These are phyloP conservation scores for Vitis riparia DNA, from an alignment of 164 flowering plant genomes.

Conservation along the genomic window DNA sequence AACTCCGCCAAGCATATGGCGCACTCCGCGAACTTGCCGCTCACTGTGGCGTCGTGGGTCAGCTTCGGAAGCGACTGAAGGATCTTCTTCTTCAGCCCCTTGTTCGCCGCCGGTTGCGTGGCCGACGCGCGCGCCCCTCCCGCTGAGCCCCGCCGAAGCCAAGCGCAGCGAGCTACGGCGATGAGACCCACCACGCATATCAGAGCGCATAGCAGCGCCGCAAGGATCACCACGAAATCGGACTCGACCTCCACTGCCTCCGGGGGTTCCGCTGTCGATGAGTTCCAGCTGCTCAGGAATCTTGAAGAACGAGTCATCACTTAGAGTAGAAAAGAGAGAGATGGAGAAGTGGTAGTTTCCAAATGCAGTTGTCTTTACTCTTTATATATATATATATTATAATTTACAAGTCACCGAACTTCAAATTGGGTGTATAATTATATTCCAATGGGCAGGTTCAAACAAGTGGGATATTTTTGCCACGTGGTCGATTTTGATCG, in stretches of 20 bases:
- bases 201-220: conserved; percentile 31
- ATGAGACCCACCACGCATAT: conserved; percentile 30
- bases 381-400: no score
- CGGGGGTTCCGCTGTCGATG: conserved; percentile 13
- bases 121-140: background rate
- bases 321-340: background rate
- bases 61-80: conserved; percentile 20
- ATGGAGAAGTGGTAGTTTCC: background rate
- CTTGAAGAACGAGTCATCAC: conserved; percentile 21
- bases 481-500: no score
- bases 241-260: conserved; percentile 23
- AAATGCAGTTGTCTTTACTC: no score
- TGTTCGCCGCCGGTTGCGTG: conserved; percentile 10
- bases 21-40: conserved; percentile 19
- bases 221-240: conserved; percentile 31
- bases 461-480: no score
- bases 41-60: conserved; percentile 3
- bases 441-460: no score
- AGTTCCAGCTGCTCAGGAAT: conserved; percentile 3
- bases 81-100: conserved; percentile 22
- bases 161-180: conserved; percentile 27
- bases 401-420: no score
- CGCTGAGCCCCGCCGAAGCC: conserved; percentile 18
- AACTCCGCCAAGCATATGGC: conserved; percentile 33
- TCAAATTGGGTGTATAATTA: no score